Evolutionary conservation across 2,329 filamentous ascomycete genomes (phyloP).

Genomic region (Penicillium hesseltinei): DNA sequence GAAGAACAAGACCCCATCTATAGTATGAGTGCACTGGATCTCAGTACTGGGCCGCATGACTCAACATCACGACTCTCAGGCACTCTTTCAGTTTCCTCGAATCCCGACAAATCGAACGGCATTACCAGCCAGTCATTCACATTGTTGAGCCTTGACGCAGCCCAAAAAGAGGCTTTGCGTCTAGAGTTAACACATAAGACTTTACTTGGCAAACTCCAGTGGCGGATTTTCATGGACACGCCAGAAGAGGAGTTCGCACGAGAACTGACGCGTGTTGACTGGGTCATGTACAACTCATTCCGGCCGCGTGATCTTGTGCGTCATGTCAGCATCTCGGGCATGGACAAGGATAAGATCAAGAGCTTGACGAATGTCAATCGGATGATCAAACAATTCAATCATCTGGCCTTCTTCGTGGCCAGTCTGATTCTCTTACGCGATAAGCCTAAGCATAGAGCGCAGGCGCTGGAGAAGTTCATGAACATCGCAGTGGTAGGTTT

Average conservation of each 20-base stretch:
- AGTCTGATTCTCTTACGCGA: slow-evolving; percentile 86
- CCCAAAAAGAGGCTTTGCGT: slow-evolving; percentile 71
- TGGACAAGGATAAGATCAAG: slow-evolving; percentile 57
- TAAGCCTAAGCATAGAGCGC: slow-evolving; percentile 90
- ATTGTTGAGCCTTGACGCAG: slow-evolving; percentile 59
- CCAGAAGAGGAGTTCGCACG: slow-evolving; percentile 81
- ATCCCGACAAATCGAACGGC: slow-evolving; percentile 39
- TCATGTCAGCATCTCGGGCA: slow-evolving; percentile 71
- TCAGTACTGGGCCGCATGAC: slow-evolving; percentile 40
- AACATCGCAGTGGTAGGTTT: slow-evolving; percentile 62
- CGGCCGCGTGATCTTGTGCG: slow-evolving; percentile 88
- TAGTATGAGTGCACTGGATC: slow-evolving; percentile 40
- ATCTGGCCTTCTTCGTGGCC: slow-evolving; percentile 76
- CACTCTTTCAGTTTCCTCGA: slow-evolving; percentile 41
- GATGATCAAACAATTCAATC: slow-evolving; percentile 92
- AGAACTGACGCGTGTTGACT: slow-evolving; percentile 93
- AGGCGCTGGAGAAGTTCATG: slow-evolving; percentile 96
- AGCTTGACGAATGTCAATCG: slow-evolving; percentile 84
- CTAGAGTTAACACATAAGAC: slow-evolving; percentile 69
- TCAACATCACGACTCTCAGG: slow-evolving; percentile 40
- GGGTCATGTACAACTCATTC: slow-evolving; percentile 97
- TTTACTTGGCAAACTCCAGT: slow-evolving; percentile 78
- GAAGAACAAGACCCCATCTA: slow-evolving; percentile 40
- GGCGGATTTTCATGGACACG: slow-evolving; percentile 85
- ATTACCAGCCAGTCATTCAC: slow-evolving; percentile 45